Base-by-base conservation (phyloP, 2,329 filamentous ascomycete genomes). In the Mycosphaerella sp. region DNA sequence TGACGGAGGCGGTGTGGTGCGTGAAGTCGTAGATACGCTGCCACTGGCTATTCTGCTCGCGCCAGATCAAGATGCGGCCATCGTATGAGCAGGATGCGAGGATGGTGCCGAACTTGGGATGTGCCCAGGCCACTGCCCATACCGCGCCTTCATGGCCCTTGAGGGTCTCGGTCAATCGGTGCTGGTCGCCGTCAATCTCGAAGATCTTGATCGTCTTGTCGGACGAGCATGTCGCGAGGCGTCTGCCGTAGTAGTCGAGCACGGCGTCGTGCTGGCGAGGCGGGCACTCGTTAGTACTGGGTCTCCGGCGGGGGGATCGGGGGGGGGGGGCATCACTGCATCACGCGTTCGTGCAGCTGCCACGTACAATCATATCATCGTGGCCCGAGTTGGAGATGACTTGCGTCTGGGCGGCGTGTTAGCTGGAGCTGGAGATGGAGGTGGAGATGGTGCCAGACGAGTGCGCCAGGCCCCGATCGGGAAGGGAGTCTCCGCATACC, bases 171-270 rank as follows among this genome's bases (percentile, higher is more conserved):
- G 88, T 81, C 63, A 97, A 75, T 58, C 87, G 82, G 73, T 98
- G 91, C 61, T 85, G 81, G 64, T 97, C 90, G 65, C 89, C 89
- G 66, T 97, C 91, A 50, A 98, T 86, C 73, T 98, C 93, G 68
- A 96, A 98, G 68, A 98, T 97, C 77, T 97, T 97, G 77, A 98
- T 95, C 42, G 91, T 97, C 70, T 93, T 90, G 74, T 98, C 93
- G 60, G 91, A 96, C 32, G 90, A 96, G 73, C 93, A 97, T 60
- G 93, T 98, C 57, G 93, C 93, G 63, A 98, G 82, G 67, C 91
- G 86, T 62, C 93, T 85, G 67, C 93, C 93, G 72, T 97, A 98
- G 78, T 97, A 98, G 72, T 98, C 93, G 68, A 98, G 85, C 60
- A 95, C 91, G 59, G 93, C 93, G 80, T 98, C 93, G 72, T 98